Conservation (phyloP, 257 asterid species). For the Przewalskia tangutica region DNA sequence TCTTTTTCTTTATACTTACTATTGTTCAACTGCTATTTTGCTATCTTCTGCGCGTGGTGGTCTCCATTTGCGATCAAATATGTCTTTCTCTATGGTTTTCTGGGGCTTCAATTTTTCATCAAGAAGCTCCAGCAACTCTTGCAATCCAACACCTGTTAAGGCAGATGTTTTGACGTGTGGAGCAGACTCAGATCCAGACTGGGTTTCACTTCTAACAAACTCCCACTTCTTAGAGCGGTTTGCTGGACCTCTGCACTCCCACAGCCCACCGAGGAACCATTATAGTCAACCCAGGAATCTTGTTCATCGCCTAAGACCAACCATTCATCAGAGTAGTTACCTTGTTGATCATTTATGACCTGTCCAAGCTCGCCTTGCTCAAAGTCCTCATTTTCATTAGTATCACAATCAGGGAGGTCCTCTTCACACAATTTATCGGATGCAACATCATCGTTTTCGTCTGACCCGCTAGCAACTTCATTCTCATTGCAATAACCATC, state of each 20-base stretch:
- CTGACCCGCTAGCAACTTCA: slow-evolving; percentile 23
- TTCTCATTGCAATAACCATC: slow-evolving; percentile 30
- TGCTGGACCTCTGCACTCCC: slow-evolving; percentile 18
- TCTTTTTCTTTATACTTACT: neutral
- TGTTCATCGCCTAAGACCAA: slow-evolving; percentile 37
- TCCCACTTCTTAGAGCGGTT: slow-evolving; percentile 12
- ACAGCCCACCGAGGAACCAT: slow-evolving; percentile 32
- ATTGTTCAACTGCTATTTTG: slow-evolving; percentile 32
- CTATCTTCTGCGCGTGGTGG: slow-evolving; percentile 55
- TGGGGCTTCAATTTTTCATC: slow-evolving; percentile 47
- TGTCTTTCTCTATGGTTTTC: slow-evolving; percentile 29
- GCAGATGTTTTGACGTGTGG: slow-evolving; percentile 68
- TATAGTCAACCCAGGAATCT: slow-evolving; percentile 36
- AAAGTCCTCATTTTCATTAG: slow-evolving; percentile 18
- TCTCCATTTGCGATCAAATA: slow-evolving; percentile 78
- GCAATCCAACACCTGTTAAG: slow-evolving; percentile 69
- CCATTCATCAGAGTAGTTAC: slow-evolving; percentile 36
- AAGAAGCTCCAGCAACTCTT: slow-evolving; percentile 59
- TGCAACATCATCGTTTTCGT: slow-evolving; percentile 27
- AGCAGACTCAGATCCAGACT: slow-evolving; percentile 15
- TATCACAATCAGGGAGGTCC: slow-evolving; percentile 9
- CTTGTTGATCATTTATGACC: slow-evolving; percentile 19
- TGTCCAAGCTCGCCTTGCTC: slow-evolving; percentile 23
- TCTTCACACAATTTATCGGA: slow-evolving; percentile 21
- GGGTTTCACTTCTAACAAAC: neutral